Evolutionary conservation across 2,329 filamentous ascomycete genomes (phyloP), one percentile per base, ranked within the genome.

Genomic region (Periconia sp.): DNA sequence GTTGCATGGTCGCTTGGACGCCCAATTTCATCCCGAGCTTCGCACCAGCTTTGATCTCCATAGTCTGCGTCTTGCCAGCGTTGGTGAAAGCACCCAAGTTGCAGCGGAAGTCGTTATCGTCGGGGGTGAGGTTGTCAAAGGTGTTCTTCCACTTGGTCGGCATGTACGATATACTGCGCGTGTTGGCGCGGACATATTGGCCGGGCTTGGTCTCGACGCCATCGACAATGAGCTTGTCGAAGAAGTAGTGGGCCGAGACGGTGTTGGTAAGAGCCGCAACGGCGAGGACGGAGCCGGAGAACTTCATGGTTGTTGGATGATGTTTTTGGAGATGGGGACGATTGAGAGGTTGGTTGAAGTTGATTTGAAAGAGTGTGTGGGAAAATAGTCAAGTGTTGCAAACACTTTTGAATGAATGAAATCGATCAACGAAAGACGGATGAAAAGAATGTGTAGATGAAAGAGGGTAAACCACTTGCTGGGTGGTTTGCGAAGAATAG

Each of bases 21-120:
- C 46, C 60, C 31, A 68, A 58, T 49, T 56, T 60, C 54, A 62
- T 58, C 23, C 41, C 56, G 18, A 64, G 30, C 46, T 54, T 59
- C 23, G 46, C 43, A 19, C 64, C 61, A 31, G 63, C 59, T 43
- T 59, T 61, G 42, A 59, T 55, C 37, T 58, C 50, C 31, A 48
- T 31, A 23, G 52, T 57, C 5, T 54, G 42, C 3, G 54, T 65
- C 18, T 41, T 35, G 33, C 48, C 44, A 13, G 53, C 62, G 20
- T 43, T 57, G 11, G 49, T n/a, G n/a, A 57, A 56, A 7, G 62
- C 53, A 20, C 63, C 65, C 48, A 62, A 57, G 53, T 65, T 68
- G 62, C 67, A 70, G 18, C 63, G 62, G 45, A 70, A 65, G 52
- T 66, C 64, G n/a, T 50, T 40, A 30, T 49, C 42, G n/a, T 58